Evolutionary conservation across 306 rosid genomes (phyloP).

Genomic region (Rosa multiflora): DNA sequence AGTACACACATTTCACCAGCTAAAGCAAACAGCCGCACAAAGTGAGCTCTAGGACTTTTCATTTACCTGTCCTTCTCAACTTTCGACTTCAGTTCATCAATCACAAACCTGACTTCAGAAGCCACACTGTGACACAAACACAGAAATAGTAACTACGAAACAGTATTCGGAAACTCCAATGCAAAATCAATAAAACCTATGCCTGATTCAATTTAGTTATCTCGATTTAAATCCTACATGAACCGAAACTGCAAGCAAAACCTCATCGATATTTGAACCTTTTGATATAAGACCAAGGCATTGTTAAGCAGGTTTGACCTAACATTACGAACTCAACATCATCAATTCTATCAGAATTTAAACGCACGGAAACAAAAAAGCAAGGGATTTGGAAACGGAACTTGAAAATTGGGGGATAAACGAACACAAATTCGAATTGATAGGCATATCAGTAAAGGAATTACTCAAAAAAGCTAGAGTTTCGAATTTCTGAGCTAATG

Average conservation of each 20-base stretch:
- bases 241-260: not conserved
- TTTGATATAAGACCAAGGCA: not conserved
- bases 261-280: not conserved
- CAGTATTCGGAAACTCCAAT: not conserved
- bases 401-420: not conserved
- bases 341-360: not conserved
- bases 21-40: not conserved
- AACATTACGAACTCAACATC: not conserved
- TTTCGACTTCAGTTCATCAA: constrained; percentile 74
- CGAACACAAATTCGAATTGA: not conserved
- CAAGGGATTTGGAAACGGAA: not conserved
- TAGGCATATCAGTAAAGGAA: not conserved
- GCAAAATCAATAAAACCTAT: not conserved
- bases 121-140: constrained; percentile 63
- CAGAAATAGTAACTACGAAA: constrained; percentile 16
- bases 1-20: constrained; percentile 7
- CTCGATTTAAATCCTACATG: not conserved
- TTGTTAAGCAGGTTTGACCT: not conserved
- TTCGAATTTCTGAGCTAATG: not conserved
- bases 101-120: constrained; percentile 63
- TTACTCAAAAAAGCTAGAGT: not conserved
- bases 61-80: constrained; percentile 88
- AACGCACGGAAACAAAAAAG: not conserved
- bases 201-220: not conserved
- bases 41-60: not conserved